Percentiles rank a stretch among this genome's conserved stretches.
These are phyloP conservation scores for Hypoxylon rickii DNA, from an alignment of 495 filamentous ascomycete species.

Conservation along the genomic window DNA sequence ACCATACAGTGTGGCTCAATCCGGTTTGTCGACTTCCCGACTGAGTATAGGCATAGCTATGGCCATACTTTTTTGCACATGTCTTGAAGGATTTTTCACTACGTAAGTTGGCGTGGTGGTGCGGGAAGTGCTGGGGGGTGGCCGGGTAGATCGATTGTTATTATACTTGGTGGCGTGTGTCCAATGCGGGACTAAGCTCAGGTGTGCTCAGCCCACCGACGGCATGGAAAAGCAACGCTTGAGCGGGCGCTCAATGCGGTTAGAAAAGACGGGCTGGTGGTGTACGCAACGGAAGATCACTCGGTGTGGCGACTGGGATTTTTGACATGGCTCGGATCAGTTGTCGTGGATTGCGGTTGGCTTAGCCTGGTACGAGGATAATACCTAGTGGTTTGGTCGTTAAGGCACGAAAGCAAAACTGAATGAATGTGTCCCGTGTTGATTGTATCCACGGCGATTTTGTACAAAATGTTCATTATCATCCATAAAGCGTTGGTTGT, in stretches of 20 bases:
- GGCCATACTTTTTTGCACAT: slow-evolving; percentile 37
- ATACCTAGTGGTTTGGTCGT: slow-evolving; percentile 2
- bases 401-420: slow-evolving; percentile 8
- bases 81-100: slow-evolving; percentile 38
- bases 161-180: slow-evolving; percentile 28
- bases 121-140: slow-evolving; percentile 28
- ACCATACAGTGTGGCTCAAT: too few relatives aligned
- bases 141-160: slow-evolving; percentile 28
- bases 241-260: slow-evolving; percentile 14
- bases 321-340: slow-evolving; percentile 3
- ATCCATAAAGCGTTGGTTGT: slow-evolving; percentile 12
- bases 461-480: slow-evolving; percentile 4
- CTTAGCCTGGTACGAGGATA: slow-evolving; percentile 10
- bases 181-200: slow-evolving; percentile 8
- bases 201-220: slow-evolving; percentile 15
- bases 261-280: slow-evolving; percentile 23
- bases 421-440: not conserved
- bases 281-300: too few relatives aligned
- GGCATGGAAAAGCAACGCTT: slow-evolving; percentile 20
- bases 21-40: slow-evolving; percentile 33
- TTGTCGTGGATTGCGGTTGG: slow-evolving; percentile 1
- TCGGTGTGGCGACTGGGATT: slow-evolving; percentile 12
- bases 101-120: slow-evolving; percentile 26
- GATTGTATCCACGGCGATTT: not conserved
- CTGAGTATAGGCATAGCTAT: slow-evolving; percentile 37